These are phyloP conservation scores for Chlorencoelia australis DNA, from an alignment of 2,329 filamentous ascomycete genomes.

Conservation along the genomic window DNA sequence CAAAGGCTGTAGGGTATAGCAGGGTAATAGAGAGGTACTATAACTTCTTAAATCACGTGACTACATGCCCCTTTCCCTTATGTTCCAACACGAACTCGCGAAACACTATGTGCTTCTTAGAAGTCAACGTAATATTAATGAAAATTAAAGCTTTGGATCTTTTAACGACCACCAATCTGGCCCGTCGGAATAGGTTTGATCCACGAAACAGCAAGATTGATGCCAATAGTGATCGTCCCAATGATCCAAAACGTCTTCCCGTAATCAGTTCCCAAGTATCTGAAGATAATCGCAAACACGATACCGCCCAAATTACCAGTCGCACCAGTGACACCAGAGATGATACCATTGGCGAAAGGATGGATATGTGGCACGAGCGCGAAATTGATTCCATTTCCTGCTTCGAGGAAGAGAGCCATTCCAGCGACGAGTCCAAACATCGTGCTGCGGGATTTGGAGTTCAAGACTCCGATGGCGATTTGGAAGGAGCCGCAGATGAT, in stretches of 20 bases:
- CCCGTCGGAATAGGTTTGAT: constrained; percentile 47
- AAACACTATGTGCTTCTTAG: too few species aligned
- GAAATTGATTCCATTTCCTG: constrained; percentile 79
- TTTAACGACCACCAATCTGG: constrained; percentile 35
- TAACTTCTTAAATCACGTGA: too few species aligned
- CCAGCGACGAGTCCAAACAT: constrained; percentile 71
- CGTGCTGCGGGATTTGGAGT: constrained; percentile 50
- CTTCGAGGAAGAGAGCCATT: constrained; percentile 74
- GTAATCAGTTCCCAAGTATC: constrained; percentile 58
- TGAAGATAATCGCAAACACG: constrained; percentile 72
- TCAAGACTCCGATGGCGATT: constrained; percentile 50
- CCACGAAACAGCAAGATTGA: constrained; percentile 59
- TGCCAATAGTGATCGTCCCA: constrained; percentile 60
- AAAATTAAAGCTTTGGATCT: too few species aligned
- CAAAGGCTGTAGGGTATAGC: constrained; percentile 51
- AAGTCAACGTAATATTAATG: too few species aligned
- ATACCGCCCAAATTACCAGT: constrained; percentile 79
- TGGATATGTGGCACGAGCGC: constrained; percentile 80
- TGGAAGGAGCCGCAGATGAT: constrained; percentile 48
- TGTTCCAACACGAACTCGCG: too few species aligned
- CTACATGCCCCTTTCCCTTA: too few species aligned
- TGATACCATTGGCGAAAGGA: constrained; percentile 62
- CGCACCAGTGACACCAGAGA: constrained; percentile 71
- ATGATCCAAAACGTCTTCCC: constrained; percentile 71
- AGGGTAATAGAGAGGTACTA: too few species aligned